Conservation (phyloP, 208 protist species). For the Wallacemonas sp. region DNA sequence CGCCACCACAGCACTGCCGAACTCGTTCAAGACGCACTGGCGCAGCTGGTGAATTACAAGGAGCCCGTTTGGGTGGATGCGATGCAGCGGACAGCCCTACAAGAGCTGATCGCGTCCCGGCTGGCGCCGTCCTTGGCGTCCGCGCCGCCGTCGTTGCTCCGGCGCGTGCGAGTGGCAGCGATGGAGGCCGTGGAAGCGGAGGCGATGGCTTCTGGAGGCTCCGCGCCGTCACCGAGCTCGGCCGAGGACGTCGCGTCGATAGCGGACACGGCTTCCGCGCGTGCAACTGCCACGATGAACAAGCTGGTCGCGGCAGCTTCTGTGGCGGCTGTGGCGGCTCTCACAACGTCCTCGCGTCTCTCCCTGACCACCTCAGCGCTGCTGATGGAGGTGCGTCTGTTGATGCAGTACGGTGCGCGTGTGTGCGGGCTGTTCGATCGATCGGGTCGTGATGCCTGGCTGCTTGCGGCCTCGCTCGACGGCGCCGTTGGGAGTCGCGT, state of each 20-base stretch:
- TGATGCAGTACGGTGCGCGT: slow-evolving; percentile 55
- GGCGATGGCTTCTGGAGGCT: background rate
- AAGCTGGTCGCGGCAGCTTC: slow-evolving; percentile 5
- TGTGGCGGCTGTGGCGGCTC: background rate
- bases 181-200: background rate
- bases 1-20: no score
- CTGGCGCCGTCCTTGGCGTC: background rate
- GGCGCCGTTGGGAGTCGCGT: slow-evolving; percentile 4
- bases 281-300: background rate
- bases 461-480: slow-evolving; percentile 50
- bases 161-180: background rate
- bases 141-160: background rate
- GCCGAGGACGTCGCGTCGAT: no score
- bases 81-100: slow-evolving; percentile 57
- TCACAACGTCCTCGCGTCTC: background rate
- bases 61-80: slow-evolving; percentile 55
- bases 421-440: slow-evolving; percentile 60
- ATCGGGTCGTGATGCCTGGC: slow-evolving; percentile 71
- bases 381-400: slow-evolving; percentile 28
- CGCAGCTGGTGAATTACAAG: slow-evolving; percentile 48
- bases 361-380: background rate
- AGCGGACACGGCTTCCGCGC: no score
- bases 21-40: background rate
- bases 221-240: no score
- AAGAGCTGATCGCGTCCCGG: slow-evolving; percentile 45